Evolutionary conservation across 192 early-diverging fungal species (phyloP), one percentile per base, ranked within the genome.

Genomic region (Coemansia sp.): DNA sequence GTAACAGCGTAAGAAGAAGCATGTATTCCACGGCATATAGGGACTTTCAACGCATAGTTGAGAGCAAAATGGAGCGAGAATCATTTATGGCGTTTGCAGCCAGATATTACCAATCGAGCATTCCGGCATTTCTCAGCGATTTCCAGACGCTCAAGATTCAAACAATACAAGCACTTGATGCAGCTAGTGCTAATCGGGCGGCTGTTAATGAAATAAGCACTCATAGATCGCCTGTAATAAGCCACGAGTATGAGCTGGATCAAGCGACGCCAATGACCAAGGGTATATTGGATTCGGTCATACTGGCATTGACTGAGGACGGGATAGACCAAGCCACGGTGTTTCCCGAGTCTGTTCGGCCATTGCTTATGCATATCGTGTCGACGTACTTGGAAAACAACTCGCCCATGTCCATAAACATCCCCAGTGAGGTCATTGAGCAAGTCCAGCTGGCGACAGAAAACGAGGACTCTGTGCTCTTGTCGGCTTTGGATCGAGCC

Each of bases 261-360:
- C n/a, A n/a, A n/a, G n/a, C n/a, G n/a, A 50, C 47, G 18, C 69
- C 69, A 19, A 42, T 72, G n/a, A 65, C 62, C 35, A 59, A 56
- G 9, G 69, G 69, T 11, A 65, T 72, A 39, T 38, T 61, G n/a
- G 69, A 72, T 29, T 72, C 69, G 22, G 58, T 62, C 11, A 48
- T 60, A 49, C 35, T 55, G 14, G 34, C 60, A 9, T 54, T 72
- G 39, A 61, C 69, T 8, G 39, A 43, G 2, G 27, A 23, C 22
- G 14, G 53, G 18, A 25, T 72, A 17, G 50, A 61, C 50, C 30
- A 61, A 26, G 44, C 9, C 27, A 65, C 69, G 5, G 40, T 13
- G 29, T 61, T 72, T 24, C 69, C 69, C 3, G 62, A 72, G 23
- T 58, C 42, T 3, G 54, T 61, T 15, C 65, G 54, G 38, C 60